Conservation (phyloP, 306 rosid genomes). For the Sechiopsis laciniata region DNA sequence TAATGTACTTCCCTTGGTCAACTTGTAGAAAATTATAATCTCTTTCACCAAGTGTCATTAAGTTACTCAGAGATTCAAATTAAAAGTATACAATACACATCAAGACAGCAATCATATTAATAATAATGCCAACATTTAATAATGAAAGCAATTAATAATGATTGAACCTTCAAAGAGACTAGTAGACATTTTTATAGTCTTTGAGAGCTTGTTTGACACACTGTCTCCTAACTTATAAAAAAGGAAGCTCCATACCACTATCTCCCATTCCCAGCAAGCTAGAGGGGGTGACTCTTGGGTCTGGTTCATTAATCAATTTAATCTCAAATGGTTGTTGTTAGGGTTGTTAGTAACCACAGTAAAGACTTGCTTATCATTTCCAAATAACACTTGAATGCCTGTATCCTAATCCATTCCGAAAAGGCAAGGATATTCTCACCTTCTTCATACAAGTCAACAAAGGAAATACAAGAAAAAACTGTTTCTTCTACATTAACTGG, state of each 20-base stretch:
- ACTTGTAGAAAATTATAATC: background rate
- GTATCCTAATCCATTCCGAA: no score
- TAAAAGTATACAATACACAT: background rate
- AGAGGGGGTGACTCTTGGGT: no score
- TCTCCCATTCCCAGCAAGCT: background rate
- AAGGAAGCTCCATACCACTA: background rate
- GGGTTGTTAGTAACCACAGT: no score
- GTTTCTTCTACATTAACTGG: no score
- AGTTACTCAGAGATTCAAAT: background rate
- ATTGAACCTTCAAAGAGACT: background rate
- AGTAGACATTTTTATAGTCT: background rate
- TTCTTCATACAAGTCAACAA: no score
- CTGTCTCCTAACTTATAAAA: background rate
- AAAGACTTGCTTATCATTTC: no score
- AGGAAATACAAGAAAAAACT: no score
- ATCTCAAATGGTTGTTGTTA: no score
- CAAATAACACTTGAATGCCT: no score
- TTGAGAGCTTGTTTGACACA: background rate
- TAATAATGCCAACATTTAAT: background rate
- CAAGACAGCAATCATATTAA: background rate
- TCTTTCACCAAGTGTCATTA: background rate
- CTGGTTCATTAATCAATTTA: no score
- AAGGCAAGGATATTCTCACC: no score
- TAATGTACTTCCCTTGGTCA: constrained; percentile 18
- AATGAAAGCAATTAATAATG: background rate